Percentiles rank a stretch among this genome's conserved stretches.
phyloP scores from a whole-genome alignment of 495 filamentous ascomycete genomes.

The Evansstolkia leycettana region DNA sequence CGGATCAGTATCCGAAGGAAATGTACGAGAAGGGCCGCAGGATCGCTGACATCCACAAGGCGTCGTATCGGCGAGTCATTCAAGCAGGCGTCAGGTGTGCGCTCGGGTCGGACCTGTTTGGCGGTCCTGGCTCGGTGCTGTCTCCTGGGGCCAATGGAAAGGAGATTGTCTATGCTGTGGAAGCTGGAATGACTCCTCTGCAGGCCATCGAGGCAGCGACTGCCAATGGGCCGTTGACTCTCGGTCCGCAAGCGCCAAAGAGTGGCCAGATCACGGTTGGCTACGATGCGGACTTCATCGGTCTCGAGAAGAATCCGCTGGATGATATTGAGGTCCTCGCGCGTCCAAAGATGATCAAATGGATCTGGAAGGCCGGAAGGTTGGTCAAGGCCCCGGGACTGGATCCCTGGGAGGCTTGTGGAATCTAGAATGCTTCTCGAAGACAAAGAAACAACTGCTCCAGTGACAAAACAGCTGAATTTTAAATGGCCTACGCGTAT shows the following conservation, averaged over 20 bases:
- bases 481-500: too few relatives aligned
- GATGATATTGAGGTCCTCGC: constrained; percentile 31
- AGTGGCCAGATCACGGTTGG: constrained; percentile 36
- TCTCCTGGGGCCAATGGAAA: constrained; percentile 30
- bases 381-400: too few relatives aligned
- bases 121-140: constrained; percentile 8
- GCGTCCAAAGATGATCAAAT: constrained; percentile 25
- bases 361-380: constrained; percentile 36
- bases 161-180: constrained; percentile 36
- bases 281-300: constrained; percentile 38
- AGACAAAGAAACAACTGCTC: too few relatives aligned
- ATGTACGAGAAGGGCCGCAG: constrained; percentile 28
- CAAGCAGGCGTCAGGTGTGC: constrained; percentile 22
- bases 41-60: constrained; percentile 17
- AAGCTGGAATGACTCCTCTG: constrained; percentile 37
- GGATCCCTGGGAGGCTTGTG: too few relatives aligned
- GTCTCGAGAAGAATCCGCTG: constrained; percentile 28
- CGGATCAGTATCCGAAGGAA: constrained; percentile 1
- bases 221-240: constrained; percentile 31
- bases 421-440: too few relatives aligned
- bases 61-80: constrained; percentile 20
- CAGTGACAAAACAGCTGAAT: too few relatives aligned
- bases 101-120: constrained; percentile 28
- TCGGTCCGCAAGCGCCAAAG: constrained; percentile 30
- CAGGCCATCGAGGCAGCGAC: constrained; percentile 41